phyloP scores from a whole-genome alignment of 2,329 filamentous ascomycete species.

The Trichophaea hybrida region DNA sequence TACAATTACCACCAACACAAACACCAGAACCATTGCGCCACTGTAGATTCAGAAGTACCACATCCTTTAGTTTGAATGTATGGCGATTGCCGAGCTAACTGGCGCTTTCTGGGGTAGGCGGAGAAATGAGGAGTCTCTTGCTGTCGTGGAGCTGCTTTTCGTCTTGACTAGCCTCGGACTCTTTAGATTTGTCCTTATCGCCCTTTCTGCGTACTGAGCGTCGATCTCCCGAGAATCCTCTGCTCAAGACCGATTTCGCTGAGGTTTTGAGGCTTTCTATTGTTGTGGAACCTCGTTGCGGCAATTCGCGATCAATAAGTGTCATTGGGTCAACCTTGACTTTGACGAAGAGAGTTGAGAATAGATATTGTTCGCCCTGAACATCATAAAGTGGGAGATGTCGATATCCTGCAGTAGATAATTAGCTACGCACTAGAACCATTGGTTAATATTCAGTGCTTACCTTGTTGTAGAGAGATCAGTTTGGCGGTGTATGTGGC shows the following conservation, averaged over 20 bases:
- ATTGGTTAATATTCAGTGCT: not conserved
- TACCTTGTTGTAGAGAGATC: constrained; percentile 63
- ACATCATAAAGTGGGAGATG: constrained; percentile 79
- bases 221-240: constrained; percentile 19
- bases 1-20: no score
- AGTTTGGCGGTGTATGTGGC: constrained; percentile 91
- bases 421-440: not conserved
- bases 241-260: constrained; percentile 20
- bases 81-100: no score
- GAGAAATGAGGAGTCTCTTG: no score
- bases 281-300: constrained; percentile 10
- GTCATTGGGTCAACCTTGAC: constrained; percentile 52
- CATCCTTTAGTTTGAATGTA: no score
- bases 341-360: constrained; percentile 85
- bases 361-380: constrained; percentile 82
- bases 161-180: no score
- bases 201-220: constrained; percentile 11
- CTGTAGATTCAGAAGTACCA: no score
- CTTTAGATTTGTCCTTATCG: not conserved
- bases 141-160: no score
- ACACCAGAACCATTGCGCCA: no score
- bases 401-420: constrained; percentile 47
- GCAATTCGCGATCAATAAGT: constrained; percentile 38
- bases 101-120: no score
- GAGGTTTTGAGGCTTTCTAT: constrained; percentile 18